Base-by-base conservation (phyloP, 768 basidiomycete species). In the Daedaleopsis nitida region DNA sequence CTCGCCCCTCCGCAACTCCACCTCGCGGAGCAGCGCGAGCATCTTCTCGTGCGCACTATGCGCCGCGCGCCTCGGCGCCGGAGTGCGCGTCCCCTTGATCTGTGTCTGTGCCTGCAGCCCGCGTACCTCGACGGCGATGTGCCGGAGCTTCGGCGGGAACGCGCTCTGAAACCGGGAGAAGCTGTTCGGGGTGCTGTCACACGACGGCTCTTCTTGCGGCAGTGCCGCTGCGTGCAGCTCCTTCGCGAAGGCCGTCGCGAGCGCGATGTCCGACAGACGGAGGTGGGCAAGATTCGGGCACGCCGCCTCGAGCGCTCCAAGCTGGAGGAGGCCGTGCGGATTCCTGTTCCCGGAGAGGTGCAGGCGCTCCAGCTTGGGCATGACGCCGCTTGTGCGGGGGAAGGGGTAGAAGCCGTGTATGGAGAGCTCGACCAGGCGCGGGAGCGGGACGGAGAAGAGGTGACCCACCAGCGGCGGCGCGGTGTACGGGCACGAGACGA, bases 371-470 rank as follows among this genome's bases (percentile, higher is more conserved):
- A 85, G 73, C 1, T 50, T 60, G 10, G 83, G 81, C 69, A 81
- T 66, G 44, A 49, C 47, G 1, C 57, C 38, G 17, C 53, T 57
- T 0, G 71, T 54, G 19, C 75, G 76, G 2, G 80, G 81, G 63
- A 78, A 82, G 8, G 82, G 80, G 67, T 85, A 85, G 63, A 79
- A 80, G 1, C 83, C 83, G 2, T 75, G 75, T 2, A 83, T 65
- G 5, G 78, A 70, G 59, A 85, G 78, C 34, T 75, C 75, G 27
- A 62, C 66, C 1, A 85, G 72, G 27, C 58, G 61, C 0, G 81
- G 83, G 53, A 82, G 80, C 2, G 69, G 55, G 10, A 72, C 72
- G 17, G 78, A 74, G 68, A 81, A 82, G 43, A 84, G 69, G 24
- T 75, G 70, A 5, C 77, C 76, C 45, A 83, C 73, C 45, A 79